Percentiles rank a stretch among this genome's conserved stretches.
phyloP scores from a whole-genome alignment of 2,329 filamentous ascomycete genomes.

The Diaporthe longicolla region DNA sequence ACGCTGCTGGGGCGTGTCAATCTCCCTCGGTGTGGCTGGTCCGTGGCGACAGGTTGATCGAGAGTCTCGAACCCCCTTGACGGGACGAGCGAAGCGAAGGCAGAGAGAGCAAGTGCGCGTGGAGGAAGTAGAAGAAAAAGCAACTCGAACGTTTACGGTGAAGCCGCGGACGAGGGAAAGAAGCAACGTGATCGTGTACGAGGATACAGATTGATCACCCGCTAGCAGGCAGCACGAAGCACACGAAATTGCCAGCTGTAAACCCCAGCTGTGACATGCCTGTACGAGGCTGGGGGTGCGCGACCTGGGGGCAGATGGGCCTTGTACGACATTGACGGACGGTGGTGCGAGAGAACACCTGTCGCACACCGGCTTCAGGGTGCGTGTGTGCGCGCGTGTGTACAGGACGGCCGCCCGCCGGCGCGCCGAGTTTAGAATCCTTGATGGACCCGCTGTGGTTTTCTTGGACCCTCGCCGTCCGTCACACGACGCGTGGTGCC shows the following conservation, averaged over 20 bases:
- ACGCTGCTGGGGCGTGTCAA: conserved; percentile 13
- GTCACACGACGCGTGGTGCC: conserved; percentile 9
- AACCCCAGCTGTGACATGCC: conserved; percentile 21
- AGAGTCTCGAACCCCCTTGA: conserved; percentile 12
- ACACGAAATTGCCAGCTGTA: conserved; percentile 19
- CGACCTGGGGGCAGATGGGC: neutral
- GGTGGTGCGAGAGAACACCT: neutral
- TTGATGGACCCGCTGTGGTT: neutral
- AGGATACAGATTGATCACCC: conserved; percentile 16
- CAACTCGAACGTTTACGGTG: conserved; percentile 15
- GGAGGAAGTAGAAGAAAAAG: neutral
- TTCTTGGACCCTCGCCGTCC: neutral
- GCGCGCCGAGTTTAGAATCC: neutral
- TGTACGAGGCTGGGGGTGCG: conserved; percentile 26
- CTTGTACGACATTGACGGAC: neutral
- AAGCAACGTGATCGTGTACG: conserved; percentile 16
- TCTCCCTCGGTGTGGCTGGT: neutral
- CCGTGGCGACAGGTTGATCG: neutral
- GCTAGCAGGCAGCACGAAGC: conserved; percentile 24
- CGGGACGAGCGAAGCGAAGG: neutral
- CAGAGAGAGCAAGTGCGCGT: neutral
- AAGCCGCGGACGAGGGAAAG: neutral
- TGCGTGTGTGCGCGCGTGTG: neutral
- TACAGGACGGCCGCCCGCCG: neutral
- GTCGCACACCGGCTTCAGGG: conserved; percentile 23